phyloP scores from a whole-genome alignment of 805 yeast species.

The Kurtzmaniella fragi region DNA sequence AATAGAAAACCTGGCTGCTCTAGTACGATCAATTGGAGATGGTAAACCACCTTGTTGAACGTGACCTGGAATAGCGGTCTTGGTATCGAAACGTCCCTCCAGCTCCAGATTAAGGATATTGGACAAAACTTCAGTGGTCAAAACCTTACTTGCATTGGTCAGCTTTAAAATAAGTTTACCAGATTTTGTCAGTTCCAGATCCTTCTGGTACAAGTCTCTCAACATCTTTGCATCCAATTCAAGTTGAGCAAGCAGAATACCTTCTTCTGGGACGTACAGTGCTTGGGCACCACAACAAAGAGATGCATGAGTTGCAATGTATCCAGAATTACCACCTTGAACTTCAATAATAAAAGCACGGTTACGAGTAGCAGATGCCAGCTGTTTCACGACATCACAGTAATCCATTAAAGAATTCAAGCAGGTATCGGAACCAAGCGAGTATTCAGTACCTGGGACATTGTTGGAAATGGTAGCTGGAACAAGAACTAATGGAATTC shows the following conservation, averaged over 20 bases:
- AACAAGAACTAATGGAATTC: constrained; percentile 88
- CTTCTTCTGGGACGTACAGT: constrained; percentile 85
- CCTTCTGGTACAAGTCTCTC: constrained; percentile 62
- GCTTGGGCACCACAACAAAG: constrained; percentile 89
- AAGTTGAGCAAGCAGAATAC: constrained; percentile 61
- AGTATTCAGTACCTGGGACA: constrained; percentile 98
- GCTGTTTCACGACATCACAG: constrained; percentile 92
- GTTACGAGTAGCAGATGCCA: constrained; percentile 90
- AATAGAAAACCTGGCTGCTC: constrained; percentile 86
- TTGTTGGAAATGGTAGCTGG: constrained; percentile 97
- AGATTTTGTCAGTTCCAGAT: constrained; percentile 72
- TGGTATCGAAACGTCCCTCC: constrained; percentile 73
- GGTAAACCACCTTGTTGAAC: constrained; percentile 98
- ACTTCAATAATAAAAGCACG: constrained; percentile 96
- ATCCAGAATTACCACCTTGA: constrained; percentile 97
- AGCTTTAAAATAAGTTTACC: constrained; percentile 85
- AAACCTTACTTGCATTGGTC: constrained; percentile 76
- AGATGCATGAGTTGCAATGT: constrained; percentile 80
- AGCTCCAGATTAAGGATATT: constrained; percentile 80
- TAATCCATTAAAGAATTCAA: constrained; percentile 84
- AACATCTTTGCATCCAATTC: constrained; percentile 72
- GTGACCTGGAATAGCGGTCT: constrained; percentile 97
- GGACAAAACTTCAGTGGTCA: constrained; percentile 77
- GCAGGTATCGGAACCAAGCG: constrained; percentile 94
- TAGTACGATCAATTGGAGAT: constrained; percentile 87